A percentile compares a stretch with the other conserved stretches of the same genome.
phyloP scores from a whole-genome alignment of 2,329 filamentous ascomycete species.

The Diaporthe sp. region DNA sequence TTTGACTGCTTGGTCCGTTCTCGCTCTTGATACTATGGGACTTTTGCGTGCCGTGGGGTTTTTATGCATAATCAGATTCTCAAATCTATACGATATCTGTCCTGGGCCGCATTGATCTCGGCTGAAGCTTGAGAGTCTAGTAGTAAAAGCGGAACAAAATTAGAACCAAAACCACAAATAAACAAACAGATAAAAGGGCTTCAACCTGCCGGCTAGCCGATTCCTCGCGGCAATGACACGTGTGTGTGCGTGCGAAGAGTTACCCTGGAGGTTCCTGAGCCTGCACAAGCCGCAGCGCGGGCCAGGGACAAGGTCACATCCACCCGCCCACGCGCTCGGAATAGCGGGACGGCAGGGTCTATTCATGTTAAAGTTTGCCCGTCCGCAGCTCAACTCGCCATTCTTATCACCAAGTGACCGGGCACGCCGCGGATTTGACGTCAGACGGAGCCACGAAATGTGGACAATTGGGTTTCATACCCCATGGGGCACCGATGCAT shows the following conservation, averaged over 20 bases:
- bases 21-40: background rate
- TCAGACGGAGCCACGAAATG: conserved; percentile 10
- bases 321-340: background rate
- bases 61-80: conserved; percentile 2
- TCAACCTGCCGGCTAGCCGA: no score
- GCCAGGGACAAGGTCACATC: background rate
- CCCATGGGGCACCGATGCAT: conserved; percentile 26
- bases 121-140: background rate
- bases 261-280: background rate
- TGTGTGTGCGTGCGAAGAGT: background rate
- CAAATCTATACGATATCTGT: background rate
- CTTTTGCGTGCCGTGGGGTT: background rate
- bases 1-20: background rate
- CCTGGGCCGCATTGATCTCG: background rate
- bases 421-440: conserved; percentile 21
- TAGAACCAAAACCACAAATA: background rate
- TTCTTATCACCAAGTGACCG: background rate
- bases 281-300: conserved; percentile 11
- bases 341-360: conserved; percentile 14
- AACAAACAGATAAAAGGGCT: background rate
- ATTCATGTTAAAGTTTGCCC: conserved; percentile 15
- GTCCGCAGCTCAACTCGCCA: conserved; percentile 8
- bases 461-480: conserved; percentile 21
- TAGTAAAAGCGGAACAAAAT: background rate
- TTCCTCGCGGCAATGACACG: background rate